A percentile compares a stretch with the other conserved stretches of the same genome.
Evolutionary conservation across 305 asterid genomes (phyloP).

Genomic region (Solanum hybrid): DNA sequence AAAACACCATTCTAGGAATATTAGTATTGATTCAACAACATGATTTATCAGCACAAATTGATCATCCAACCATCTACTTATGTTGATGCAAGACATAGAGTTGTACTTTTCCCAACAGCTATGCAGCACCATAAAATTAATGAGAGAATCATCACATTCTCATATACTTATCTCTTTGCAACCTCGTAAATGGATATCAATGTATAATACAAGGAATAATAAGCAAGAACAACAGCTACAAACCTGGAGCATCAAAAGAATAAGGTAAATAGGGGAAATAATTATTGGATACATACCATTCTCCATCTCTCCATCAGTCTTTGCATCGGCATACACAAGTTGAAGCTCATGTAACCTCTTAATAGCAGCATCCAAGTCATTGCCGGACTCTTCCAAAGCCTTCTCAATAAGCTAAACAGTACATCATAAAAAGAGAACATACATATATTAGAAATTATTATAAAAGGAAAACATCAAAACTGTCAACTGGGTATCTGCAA

Average conservation of each 20-base stretch:
- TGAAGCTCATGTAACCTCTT: constrained; percentile 44
- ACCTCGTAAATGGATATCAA: not conserved
- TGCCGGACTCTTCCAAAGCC: constrained; percentile 42
- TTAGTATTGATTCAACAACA: not conserved
- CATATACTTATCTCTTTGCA: not conserved
- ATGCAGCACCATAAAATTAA: not conserved
- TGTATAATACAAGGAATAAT: not conserved
- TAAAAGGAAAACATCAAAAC: not conserved
- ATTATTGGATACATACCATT: constrained; percentile 26
- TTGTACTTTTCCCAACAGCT: not conserved
- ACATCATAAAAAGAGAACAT: not conserved
- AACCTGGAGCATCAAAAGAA: not conserved
- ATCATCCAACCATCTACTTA: not conserved
- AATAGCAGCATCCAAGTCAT: constrained; percentile 50
- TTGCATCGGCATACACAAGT: constrained; percentile 24
- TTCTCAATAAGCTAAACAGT: constrained; percentile 50
- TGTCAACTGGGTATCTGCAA: not conserved
- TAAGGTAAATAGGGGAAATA: constrained; percentile 9
- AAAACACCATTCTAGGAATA: not conserved
- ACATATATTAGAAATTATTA: not conserved
- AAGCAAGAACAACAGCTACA: not conserved
- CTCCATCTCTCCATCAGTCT: constrained; percentile 17
- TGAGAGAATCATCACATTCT: not conserved
- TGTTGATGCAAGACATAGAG: not conserved
- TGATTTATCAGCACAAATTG: not conserved